Percentiles rank a stretch among this genome's conserved stretches.
These are phyloP conservation scores for Dichotomopilus funicola DNA, from an alignment of 2,329 filamentous ascomycete genomes.

Conservation along the genomic window DNA sequence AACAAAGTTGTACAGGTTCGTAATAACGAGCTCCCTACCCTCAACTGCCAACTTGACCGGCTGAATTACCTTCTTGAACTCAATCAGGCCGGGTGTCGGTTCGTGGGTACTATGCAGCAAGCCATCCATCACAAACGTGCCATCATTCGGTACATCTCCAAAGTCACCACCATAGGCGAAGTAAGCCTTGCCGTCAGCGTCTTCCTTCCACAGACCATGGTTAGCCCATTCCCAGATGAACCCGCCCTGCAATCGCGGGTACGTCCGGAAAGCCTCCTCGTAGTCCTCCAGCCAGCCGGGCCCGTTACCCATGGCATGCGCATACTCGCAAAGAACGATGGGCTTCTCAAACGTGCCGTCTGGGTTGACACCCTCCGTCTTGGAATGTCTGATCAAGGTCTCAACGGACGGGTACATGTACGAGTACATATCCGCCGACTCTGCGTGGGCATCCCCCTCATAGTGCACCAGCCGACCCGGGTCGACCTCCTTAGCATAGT, in stretches of 20 bases:
- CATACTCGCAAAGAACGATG: conserved; percentile 53
- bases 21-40: conserved; percentile 33
- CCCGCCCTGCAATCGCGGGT: conserved; percentile 59
- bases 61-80: conserved; percentile 52
- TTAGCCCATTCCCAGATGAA: conserved; percentile 63
- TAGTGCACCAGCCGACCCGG: conserved; percentile 57
- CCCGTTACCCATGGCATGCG: conserved; percentile 67
- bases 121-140: conserved; percentile 58
- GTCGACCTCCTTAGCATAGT: conserved; percentile 53
- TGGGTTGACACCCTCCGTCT: conserved; percentile 35
- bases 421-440: conserved; percentile 58
- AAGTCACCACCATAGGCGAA: conserved; percentile 59
- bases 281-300: conserved; percentile 66
- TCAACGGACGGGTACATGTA: conserved; percentile 59
- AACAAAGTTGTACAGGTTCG: conserved; percentile 46
- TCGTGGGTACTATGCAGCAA: conserved; percentile 47
- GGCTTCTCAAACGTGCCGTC: conserved; percentile 48
- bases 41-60: conserved; percentile 41
- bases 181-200: conserved; percentile 37
- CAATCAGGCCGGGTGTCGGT: conserved; percentile 49
- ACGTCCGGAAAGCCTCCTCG: conserved; percentile 53
- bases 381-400: conserved; percentile 40
- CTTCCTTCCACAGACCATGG: conserved; percentile 48
- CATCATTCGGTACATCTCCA: conserved; percentile 53
- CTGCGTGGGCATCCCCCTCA: conserved; percentile 55